These are phyloP conservation scores for Hymenoscyphus occultus DNA, from an alignment of 2,329 filamentous ascomycete genomes.

Conservation along the genomic window DNA sequence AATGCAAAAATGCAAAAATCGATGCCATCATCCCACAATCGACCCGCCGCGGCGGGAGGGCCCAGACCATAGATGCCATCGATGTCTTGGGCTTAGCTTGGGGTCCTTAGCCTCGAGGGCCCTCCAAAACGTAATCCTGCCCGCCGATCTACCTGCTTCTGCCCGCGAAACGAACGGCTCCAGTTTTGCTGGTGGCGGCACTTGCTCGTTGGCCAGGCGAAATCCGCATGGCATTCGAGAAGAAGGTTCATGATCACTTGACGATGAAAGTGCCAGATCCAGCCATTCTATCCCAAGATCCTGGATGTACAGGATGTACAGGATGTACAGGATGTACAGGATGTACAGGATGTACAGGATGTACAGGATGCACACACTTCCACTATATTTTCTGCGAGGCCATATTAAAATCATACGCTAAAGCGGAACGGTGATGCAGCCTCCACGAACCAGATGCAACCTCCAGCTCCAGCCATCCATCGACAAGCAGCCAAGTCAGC, in stretches of 20 bases:
- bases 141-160: background rate
- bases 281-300: background rate
- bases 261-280: background rate
- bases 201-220: too few species aligned
- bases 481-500: background rate
- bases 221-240: background rate
- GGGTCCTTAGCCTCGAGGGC: background rate
- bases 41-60: background rate
- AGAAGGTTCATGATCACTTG: background rate
- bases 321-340: too few species aligned
- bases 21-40: background rate
- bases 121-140: background rate
- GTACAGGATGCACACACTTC: too few species aligned
- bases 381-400: too few species aligned
- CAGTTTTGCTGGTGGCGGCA: background rate
- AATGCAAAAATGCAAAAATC: too few species aligned
- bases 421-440: background rate
- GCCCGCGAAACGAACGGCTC: background rate
- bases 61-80: background rate
- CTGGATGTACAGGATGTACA: background rate
- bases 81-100: too few species aligned
- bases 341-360: too few species aligned
- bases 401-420: background rate
- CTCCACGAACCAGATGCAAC: background rate
- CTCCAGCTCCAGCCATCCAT: background rate